Percentiles rank a stretch among this genome's conserved stretches.
Evolutionary conservation across 225 moss, liverwort and hornwort species (phyloP).

Genomic region (Pseudisothecium myosuroides): DNA sequence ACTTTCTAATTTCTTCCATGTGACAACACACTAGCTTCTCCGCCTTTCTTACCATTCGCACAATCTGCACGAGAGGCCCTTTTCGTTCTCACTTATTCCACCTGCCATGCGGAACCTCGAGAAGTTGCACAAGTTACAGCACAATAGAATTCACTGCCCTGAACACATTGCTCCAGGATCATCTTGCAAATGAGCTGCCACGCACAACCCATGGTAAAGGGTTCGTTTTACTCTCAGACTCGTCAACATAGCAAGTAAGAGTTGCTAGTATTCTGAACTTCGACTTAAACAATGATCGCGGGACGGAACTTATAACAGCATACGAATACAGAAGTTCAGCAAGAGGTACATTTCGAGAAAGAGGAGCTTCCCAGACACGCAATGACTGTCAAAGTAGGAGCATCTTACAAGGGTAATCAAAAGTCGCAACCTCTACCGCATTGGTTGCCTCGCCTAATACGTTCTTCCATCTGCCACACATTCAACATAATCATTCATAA

Average conservation of each 20-base stretch:
- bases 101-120: background rate
- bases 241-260: background rate
- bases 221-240: background rate
- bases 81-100: background rate
- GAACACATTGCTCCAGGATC: background rate
- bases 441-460: constrained; percentile 33
- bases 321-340: background rate
- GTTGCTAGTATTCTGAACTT: background rate
- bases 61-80: constrained; percentile 20
- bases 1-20: constrained; percentile 30
- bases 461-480: constrained; percentile 42
- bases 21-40: constrained; percentile 52
- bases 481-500: background rate
- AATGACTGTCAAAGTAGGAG: background rate
- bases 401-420: constrained; percentile 54
- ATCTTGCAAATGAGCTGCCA: background rate
- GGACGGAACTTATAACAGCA: background rate
- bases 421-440: constrained; percentile 56
- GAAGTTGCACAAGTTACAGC: background rate
- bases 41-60: constrained; percentile 53
- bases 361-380: background rate
- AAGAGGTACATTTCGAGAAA: background rate
- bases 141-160: background rate
- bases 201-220: background rate
- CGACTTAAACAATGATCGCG: background rate